Evolutionary conservation across 345 rosid species (phyloP).

Genomic region (Dipteronia sinensis): DNA sequence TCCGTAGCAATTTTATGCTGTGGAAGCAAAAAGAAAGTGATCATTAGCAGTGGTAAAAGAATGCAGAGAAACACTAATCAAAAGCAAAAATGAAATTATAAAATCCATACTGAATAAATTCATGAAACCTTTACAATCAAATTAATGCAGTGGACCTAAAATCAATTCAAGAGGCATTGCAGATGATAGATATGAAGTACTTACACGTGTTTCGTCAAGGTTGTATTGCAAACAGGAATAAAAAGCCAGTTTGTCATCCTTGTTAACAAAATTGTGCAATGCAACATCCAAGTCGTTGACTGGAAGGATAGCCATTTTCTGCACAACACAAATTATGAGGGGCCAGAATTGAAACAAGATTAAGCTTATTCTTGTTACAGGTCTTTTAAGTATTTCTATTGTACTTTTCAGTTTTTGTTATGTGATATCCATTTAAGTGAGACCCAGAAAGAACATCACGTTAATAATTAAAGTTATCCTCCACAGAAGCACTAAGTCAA

Average conservation of each 20-base stretch:
- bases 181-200: constrained; percentile 28
- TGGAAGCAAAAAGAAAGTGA: constrained; percentile 24
- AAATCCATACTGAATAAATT: neutral
- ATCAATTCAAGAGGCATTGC: constrained; percentile 1
- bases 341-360: constrained; percentile 7
- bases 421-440: constrained; percentile 8
- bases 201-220: constrained; percentile 95
- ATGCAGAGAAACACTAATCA: neutral
- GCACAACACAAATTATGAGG: constrained; percentile 35
- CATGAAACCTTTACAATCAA: neutral
- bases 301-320: constrained; percentile 99
- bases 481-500: constrained; percentile 7
- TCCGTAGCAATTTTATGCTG: constrained; percentile 87
- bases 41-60: constrained; percentile 18
- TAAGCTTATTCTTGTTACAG: neutral
- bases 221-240: constrained; percentile 81
- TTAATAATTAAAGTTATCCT: constrained; percentile 7
- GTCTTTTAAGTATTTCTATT: neutral
- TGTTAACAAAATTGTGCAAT: constrained; percentile 89
- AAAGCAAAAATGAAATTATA: constrained; percentile 8
- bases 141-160: constrained; percentile 9
- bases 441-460: neutral
- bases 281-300: constrained; percentile 96
- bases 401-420: neutral
- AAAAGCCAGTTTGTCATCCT: constrained; percentile 95